These are phyloP conservation scores for Solanum chaucha DNA, from an alignment of 257 asterid species.

Conservation along the genomic window DNA sequence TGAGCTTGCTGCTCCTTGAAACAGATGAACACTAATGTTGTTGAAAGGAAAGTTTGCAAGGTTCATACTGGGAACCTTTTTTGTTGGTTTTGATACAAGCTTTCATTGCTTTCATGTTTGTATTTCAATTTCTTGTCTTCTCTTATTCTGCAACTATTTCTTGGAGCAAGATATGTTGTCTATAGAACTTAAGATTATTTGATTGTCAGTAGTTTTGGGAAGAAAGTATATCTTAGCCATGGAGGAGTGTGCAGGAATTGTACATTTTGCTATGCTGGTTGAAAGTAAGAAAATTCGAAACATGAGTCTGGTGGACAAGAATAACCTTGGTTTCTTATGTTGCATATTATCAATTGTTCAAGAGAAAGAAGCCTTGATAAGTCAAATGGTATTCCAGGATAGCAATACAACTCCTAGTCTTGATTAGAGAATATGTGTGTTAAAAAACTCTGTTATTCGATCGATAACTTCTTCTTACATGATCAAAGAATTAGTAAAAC, in stretches of 20 bases:
- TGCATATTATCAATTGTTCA: neutral
- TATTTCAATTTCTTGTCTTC: neutral
- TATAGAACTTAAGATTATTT: neutral
- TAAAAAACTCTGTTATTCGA: neutral
- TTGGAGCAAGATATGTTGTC: neutral
- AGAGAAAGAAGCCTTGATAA: neutral
- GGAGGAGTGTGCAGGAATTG: neutral
- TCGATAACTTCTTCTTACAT: neutral
- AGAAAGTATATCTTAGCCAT: neutral
- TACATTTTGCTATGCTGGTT: neutral
- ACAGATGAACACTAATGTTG: conserved; percentile 1
- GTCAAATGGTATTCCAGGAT: neutral
- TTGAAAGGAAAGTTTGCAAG: conserved; percentile 23
- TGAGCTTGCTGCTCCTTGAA: conserved; percentile 4
- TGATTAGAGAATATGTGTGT: neutral
- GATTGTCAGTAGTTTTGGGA: neutral
- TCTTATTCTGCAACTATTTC: neutral
- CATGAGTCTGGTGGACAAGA: neutral
- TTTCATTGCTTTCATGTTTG: neutral
- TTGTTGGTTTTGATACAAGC: neutral
- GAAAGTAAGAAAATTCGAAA: neutral
- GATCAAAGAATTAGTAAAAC: neutral
- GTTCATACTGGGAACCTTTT: conserved; percentile 10
- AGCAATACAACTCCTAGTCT: neutral
- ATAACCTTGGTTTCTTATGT: neutral